phyloP scores from a whole-genome alignment of 352 stramenopile species.

The Pythium rishiriense region DNA sequence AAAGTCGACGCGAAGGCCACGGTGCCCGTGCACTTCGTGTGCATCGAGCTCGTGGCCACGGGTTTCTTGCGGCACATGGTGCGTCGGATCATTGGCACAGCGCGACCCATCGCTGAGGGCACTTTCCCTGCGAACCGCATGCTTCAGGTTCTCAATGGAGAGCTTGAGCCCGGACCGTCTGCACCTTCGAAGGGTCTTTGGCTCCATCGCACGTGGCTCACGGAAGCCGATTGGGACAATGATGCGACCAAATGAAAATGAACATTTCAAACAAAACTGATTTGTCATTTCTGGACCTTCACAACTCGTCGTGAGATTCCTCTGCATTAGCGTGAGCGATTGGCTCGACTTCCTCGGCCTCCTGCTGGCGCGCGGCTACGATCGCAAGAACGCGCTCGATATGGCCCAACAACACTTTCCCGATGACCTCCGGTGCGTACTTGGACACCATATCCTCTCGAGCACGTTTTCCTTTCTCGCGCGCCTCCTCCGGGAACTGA shows the following conservation, averaged over 20 bases:
- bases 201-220: constrained; percentile 85
- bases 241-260: constrained; percentile 35
- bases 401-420: constrained; percentile 59
- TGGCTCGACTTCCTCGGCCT: background rate
- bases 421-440: constrained; percentile 79
- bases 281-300: constrained; percentile 16
- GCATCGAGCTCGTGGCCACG: constrained; percentile 80
- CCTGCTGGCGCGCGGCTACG: constrained; percentile 30
- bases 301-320: constrained; percentile 54
- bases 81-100: constrained; percentile 79
- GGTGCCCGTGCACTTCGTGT: constrained; percentile 68
- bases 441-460: constrained; percentile 82
- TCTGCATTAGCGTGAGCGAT: too few species aligned
- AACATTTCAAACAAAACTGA: background rate
- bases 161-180: constrained; percentile 59
- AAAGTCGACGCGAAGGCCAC: constrained; percentile 19
- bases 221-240: constrained; percentile 66
- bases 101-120: constrained; percentile 79
- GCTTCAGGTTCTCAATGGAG: constrained; percentile 64
- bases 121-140: constrained; percentile 51
- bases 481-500: constrained; percentile 62
- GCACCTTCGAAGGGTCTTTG: constrained; percentile 78
- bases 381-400: constrained; percentile 62
- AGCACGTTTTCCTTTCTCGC: constrained; percentile 65
- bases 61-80: constrained; percentile 90